Base-by-base conservation (phyloP, 2,329 filamentous ascomycete species). In the Plenodomus lindquistii region DNA sequence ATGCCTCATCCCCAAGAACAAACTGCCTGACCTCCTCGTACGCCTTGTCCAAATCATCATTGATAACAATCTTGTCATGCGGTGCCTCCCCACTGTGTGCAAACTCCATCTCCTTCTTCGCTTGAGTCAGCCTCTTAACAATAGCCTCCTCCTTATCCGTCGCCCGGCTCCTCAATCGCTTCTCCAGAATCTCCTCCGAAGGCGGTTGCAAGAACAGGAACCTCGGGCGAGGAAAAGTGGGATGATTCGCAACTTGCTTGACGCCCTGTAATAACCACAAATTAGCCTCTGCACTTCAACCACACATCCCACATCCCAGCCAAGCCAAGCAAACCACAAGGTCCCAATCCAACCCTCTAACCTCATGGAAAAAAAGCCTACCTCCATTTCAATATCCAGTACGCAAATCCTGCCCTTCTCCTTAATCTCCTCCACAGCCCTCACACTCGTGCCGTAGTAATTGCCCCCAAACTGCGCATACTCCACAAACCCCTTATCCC, bases 351-450 rank as follows among this genome's bases (percentile, higher is more conserved):
- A 41, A 10, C 29, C 15, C 8, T 10, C 15, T 19, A 9, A 38
- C n/a, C 7, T 11, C n/a, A n/a, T n/a, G n/a, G n/a, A n/a, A 34
- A 16, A 24, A 4, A 37, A 45, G 42, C 54, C 5, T 70, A 87
- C 86, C 83, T 96, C 91, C 90, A 97, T 96, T 80, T 97, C 93
- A 69, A 97, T 97, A 72, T 97, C 93, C 60, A 97, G 77, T 40
- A 97, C 85, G 53, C 92, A 93, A 36, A 91, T 84, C 65, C 81
- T 81, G 16, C 85, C 87, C 75, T 86, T 84, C 52, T 83, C 81
- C 2, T 82, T 82, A 70, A 92, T 85, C 65, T 89, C 84, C 72
- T 86, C 82, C 55, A 96, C 90, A 21, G 90, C 90, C 73, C 81
- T 79, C 66, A 90, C 85, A 69, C 85, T 89, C 4, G 91, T 96